A percentile compares a stretch with the other conserved stretches of the same genome.
These are phyloP conservation scores for Pouteria glomerata DNA, from an alignment of 148 eudicot species.

Conservation along the genomic window DNA sequence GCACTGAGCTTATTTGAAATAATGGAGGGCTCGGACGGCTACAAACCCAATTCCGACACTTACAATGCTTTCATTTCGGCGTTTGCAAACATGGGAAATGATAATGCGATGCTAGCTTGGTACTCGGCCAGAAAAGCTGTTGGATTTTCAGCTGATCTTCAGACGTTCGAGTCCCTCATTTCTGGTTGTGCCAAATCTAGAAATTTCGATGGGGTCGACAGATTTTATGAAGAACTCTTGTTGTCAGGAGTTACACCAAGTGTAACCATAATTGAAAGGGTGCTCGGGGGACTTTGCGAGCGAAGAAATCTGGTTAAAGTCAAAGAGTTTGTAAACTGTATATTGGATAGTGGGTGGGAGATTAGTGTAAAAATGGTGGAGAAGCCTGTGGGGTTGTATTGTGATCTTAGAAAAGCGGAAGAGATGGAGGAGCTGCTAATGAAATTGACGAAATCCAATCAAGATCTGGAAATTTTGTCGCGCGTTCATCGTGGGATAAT, in stretches of 20 bases:
- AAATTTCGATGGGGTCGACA: conserved; percentile 27
- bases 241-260: conserved; percentile 37
- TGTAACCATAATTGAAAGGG: conserved; percentile 24
- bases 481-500: conserved; percentile 31
- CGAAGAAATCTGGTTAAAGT: conserved; percentile 19
- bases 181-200: conserved; percentile 29
- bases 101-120: conserved; percentile 41
- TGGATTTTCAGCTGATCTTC: conserved; percentile 40
- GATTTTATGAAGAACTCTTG: conserved; percentile 38
- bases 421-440: conserved; percentile 38
- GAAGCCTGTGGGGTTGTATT: conserved; percentile 29
- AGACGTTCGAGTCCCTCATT: conserved; percentile 34
- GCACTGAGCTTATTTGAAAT: conserved; percentile 52
- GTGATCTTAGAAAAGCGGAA: conserved; percentile 23
- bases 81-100: conserved; percentile 37
- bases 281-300: conserved; percentile 32
- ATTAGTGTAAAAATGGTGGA: conserved; percentile 18
- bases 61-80: conserved; percentile 39
- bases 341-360: conserved; percentile 20
- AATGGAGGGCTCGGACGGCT: conserved; percentile 41
- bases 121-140: conserved; percentile 24
- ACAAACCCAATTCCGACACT: conserved; percentile 39
- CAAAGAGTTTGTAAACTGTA: conserved; percentile 25
- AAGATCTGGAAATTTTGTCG: conserved; percentile 23
- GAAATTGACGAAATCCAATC: conserved; percentile 22